Evolutionary conservation across 768 basidiomycete genomes (phyloP).

Genomic region (Amanita exitialis): DNA sequence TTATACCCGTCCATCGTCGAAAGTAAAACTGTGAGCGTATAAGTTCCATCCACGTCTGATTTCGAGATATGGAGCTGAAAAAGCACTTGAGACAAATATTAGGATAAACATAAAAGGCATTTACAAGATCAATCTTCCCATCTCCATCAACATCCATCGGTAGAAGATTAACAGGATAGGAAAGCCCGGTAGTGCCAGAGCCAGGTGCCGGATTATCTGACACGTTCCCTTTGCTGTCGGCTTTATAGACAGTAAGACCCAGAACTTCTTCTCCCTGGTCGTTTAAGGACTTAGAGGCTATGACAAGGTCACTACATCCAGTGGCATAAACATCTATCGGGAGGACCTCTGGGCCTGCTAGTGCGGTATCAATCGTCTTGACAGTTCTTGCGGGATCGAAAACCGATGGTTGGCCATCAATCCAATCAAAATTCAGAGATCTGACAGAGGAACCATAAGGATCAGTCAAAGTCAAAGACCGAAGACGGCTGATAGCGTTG

Average conservation of each 20-base stretch:
- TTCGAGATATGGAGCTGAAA: background rate
- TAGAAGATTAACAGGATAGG: background rate
- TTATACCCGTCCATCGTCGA: background rate
- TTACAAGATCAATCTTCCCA: background rate
- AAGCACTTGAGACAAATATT: background rate
- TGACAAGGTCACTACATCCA: background rate
- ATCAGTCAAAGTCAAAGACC: background rate
- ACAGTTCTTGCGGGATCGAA: too few relatives aligned
- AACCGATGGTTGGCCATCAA: background rate
- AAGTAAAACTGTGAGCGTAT: background rate
- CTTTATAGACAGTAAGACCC: background rate
- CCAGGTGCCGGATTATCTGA: background rate
- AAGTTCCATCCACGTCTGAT: background rate
- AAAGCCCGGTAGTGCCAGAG: background rate
- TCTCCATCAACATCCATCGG: background rate
- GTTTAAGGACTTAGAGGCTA: background rate
- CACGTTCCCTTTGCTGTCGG: background rate
- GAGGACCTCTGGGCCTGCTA: too few relatives aligned
- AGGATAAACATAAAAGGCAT: background rate
- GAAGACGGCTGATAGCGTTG: background rate
- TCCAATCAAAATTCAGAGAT: background rate
- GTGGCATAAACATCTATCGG: background rate
- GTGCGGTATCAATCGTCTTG: too few relatives aligned
- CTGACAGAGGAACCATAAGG: background rate
- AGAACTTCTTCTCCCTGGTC: background rate